These are phyloP conservation scores for Podospora didyma DNA, from an alignment of 495 filamentous ascomycete species.

Conservation along the genomic window DNA sequence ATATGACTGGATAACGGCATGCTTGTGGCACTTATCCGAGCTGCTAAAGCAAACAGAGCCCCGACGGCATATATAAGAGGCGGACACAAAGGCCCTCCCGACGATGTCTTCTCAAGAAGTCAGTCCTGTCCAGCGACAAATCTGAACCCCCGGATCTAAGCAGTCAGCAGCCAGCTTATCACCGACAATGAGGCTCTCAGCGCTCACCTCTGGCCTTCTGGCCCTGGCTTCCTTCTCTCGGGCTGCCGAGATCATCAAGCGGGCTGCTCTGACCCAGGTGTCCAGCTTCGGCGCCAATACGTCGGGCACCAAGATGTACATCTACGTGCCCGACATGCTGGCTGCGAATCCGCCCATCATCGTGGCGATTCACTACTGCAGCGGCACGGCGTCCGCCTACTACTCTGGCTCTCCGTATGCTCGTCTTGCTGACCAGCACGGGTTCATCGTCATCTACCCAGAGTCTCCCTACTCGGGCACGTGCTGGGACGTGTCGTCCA, in stretches of 20 bases:
- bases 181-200: conserved; percentile 26
- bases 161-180: background rate
- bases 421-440: conserved; percentile 45
- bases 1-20: background rate
- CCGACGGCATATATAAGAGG: background rate
- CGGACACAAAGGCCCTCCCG: background rate
- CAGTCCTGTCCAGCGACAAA: no score
- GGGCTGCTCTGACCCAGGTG: conserved; percentile 33
- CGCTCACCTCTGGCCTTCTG: conserved; percentile 24
- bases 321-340: conserved; percentile 37
- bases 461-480: conserved; percentile 41
- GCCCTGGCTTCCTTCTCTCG: conserved; percentile 15
- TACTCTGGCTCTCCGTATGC: conserved; percentile 47
- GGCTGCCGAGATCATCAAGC: conserved; percentile 17
- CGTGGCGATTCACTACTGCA: conserved; percentile 55
- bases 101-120: no score
- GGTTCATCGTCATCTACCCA: conserved; percentile 57
- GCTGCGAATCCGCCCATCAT: conserved; percentile 38
- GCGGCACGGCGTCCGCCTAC: conserved; percentile 46
- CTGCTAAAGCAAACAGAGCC: no score
- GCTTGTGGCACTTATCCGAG: no score
- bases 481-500: conserved; percentile 61
- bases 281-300: conserved; percentile 37
- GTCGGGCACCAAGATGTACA: conserved; percentile 32
- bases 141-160: no score